These are phyloP conservation scores for Candida arabinofermentans DNA, from an alignment of 805 yeast species.

Conservation along the genomic window DNA sequence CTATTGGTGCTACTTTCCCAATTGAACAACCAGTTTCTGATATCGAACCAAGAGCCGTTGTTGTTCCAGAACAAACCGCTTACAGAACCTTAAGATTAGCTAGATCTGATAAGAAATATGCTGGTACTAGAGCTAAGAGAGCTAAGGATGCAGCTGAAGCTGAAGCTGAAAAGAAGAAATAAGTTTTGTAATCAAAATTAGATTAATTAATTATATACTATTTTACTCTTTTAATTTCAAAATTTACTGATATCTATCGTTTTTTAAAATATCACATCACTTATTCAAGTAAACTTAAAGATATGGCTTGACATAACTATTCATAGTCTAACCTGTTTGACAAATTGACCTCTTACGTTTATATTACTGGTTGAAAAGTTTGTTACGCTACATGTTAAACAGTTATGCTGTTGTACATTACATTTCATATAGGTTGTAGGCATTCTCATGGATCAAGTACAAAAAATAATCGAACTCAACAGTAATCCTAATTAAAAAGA, in stretches of 20 bases:
- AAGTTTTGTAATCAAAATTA: constrained; percentile 31
- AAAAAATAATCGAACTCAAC: too few relatives aligned
- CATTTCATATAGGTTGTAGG: too few relatives aligned
- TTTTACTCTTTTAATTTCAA: neutral
- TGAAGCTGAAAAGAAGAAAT: constrained; percentile 99
- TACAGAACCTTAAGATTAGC: constrained; percentile 94
- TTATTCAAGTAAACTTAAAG: too few relatives aligned
- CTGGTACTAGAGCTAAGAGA: constrained; percentile 97
- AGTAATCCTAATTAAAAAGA: too few relatives aligned
- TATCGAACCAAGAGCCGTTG: constrained; percentile 85
- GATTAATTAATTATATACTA: neutral
- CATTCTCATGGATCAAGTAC: too few relatives aligned
- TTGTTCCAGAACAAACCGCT: constrained; percentile 66
- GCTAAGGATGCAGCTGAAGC: constrained; percentile 97
- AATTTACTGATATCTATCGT: neutral
- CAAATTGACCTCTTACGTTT: too few relatives aligned
- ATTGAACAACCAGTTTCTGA: constrained; percentile 74
- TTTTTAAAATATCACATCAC: neutral
- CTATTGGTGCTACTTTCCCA: constrained; percentile 83
- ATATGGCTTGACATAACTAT: too few relatives aligned
- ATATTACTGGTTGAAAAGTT: too few relatives aligned
- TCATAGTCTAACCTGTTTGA: too few relatives aligned
- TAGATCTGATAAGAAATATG: constrained; percentile 88
- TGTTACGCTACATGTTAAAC: too few relatives aligned
- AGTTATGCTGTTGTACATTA: too few relatives aligned